These are phyloP conservation scores for Cylindrotheca fusiformis DNA, from an alignment of 108 stramenopile genomes.

Conservation along the genomic window DNA sequence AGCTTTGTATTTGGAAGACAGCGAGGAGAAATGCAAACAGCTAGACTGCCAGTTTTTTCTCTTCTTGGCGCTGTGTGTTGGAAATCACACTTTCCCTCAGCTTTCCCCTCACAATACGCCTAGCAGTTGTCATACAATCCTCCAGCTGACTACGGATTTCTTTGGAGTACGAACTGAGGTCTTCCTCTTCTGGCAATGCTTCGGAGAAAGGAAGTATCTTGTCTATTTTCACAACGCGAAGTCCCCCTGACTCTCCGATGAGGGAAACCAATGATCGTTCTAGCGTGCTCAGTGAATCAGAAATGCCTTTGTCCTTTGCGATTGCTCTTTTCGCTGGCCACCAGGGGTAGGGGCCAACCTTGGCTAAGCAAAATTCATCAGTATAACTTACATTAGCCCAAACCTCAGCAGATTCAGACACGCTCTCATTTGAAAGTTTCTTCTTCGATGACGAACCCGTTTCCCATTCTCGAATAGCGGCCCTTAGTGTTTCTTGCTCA, in stretches of 20 bases:
- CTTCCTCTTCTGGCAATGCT: slow-evolving; percentile 41
- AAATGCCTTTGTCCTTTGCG: slow-evolving; percentile 47
- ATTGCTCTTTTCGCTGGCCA: slow-evolving; percentile 79
- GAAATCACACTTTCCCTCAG: too few relatives aligned
- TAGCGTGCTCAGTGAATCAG: slow-evolving; percentile 33
- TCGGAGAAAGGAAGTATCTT: slow-evolving; percentile 54
- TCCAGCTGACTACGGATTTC: slow-evolving; percentile 53
- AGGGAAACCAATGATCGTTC: slow-evolving; percentile 62
- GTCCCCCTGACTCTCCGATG: slow-evolving; percentile 60
- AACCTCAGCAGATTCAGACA: slow-evolving; percentile 48
- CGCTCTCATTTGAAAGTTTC: slow-evolving; percentile 14
- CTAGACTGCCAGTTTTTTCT: slow-evolving; percentile 16
- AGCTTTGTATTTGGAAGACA: too few relatives aligned
- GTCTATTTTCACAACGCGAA: slow-evolving; percentile 53
- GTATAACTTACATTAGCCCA: slow-evolving; percentile 70
- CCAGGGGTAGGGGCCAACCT: slow-evolving; percentile 70
- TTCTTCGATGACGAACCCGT: slow-evolving; percentile 24
- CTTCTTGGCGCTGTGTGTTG: too few relatives aligned
- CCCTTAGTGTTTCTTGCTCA: slow-evolving; percentile 47
- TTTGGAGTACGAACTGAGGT: slow-evolving; percentile 32
- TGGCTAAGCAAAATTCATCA: slow-evolving; percentile 70
- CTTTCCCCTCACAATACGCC: slow-evolving; percentile 56
- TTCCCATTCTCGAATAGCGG: slow-evolving; percentile 44
- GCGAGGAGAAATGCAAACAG: too few relatives aligned
- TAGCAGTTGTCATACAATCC: slow-evolving; percentile 69